Conservation (phyloP, 768 basidiomycete species). For the Pulveroboletus sp. region DNA sequence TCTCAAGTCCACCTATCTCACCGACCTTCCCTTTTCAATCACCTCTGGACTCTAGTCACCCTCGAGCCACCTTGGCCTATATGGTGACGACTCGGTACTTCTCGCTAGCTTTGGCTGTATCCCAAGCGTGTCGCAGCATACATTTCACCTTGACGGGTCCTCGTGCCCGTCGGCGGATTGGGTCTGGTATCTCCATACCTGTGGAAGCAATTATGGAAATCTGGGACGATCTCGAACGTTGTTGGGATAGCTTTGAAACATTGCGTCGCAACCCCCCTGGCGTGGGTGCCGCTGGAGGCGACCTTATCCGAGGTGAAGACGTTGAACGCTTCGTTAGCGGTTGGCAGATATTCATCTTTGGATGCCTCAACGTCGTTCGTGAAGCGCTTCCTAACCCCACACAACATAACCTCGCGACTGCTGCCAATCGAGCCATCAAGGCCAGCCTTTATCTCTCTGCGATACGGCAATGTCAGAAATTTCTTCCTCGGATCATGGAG, state of each 20-base stretch:
- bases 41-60: conserved; percentile 23
- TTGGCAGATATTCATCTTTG: conserved; percentile 93
- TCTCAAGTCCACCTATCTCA: conserved; percentile 17
- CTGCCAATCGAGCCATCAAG: conserved; percentile 43
- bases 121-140: conserved; percentile 71
- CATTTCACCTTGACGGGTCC: conserved; percentile 76
- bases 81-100: conserved; percentile 56
- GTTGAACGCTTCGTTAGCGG: conserved; percentile 69
- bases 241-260: conserved; percentile 79
- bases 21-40: conserved; percentile 24
- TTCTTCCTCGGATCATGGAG: conserved; percentile 47
- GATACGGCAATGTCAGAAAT: conserved; percentile 41
- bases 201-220: conserved; percentile 64
- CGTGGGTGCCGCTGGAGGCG: conserved; percentile 35
- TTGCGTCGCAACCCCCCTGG: conserved; percentile 46
- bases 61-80: conserved; percentile 40
- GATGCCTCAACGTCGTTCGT: conserved; percentile 85
- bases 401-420: conserved; percentile 39
- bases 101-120: conserved; percentile 68
- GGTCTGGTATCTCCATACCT: conserved; percentile 51
- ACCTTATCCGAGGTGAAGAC: conserved; percentile 44
- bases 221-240: conserved; percentile 80
- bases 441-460: conserved; percentile 47
- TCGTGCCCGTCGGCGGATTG: conserved; percentile 56
- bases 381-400: conserved; percentile 58